Conservation (phyloP, 1,139 yeast genomes). For the Candida sp. region DNA sequence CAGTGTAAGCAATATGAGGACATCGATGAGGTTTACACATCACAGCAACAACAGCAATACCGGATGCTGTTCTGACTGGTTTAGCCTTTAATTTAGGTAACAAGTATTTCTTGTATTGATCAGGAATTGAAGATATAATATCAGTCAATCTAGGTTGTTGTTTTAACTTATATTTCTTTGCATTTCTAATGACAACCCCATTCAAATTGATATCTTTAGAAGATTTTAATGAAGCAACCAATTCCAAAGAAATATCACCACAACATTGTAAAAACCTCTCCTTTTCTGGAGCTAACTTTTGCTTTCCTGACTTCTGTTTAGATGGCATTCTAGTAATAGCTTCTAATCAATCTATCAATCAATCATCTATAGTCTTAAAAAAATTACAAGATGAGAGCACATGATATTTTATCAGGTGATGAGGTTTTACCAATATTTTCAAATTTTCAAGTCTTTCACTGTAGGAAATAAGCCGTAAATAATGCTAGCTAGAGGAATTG, state of each 20-base stretch:
- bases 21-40: slow-evolving; percentile 99
- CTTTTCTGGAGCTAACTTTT: slow-evolving; percentile 76
- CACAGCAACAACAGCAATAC: slow-evolving; percentile 97
- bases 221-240: slow-evolving; percentile 72
- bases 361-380: not conserved
- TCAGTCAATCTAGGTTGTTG: slow-evolving; percentile 95
- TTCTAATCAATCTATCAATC: not conserved
- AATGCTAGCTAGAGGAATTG: slow-evolving; percentile 1
- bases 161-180: slow-evolving; percentile 87
- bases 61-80: slow-evolving; percentile 98
- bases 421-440: no score
- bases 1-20: slow-evolving; percentile 98
- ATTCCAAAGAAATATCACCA: slow-evolving; percentile 86
- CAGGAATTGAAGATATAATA: slow-evolving; percentile 93
- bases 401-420: not conserved
- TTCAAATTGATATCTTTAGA: slow-evolving; percentile 85
- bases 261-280: slow-evolving; percentile 93
- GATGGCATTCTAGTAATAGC: slow-evolving; percentile 23
- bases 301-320: slow-evolving; percentile 34
- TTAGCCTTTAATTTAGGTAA: slow-evolving; percentile 94
- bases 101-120: slow-evolving; percentile 87
- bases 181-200: slow-evolving; percentile 80
- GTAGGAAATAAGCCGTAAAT: not conserved
- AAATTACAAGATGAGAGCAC: not conserved
- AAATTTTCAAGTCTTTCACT: no score